Evolutionary conservation across 2,329 filamentous ascomycete genomes (phyloP), one percentile per base, ranked within the genome.

Genomic region (Aspergillus pseudonomiae): DNA sequence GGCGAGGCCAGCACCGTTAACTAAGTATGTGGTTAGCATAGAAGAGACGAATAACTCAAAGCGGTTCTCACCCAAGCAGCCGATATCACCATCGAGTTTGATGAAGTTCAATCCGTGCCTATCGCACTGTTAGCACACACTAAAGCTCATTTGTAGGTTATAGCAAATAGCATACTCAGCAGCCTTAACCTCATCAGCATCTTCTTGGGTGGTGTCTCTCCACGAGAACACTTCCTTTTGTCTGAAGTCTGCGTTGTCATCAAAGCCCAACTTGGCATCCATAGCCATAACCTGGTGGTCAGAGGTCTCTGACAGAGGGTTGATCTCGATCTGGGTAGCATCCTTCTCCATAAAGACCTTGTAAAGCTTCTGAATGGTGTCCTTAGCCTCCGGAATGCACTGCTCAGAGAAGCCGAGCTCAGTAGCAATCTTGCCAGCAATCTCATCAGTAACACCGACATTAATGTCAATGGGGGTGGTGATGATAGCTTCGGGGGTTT

Each of bases 311-410:
- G 93, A 96, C 56, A 99, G 89, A 67, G 95, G 95, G 88, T 99
- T 99, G 85, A 99, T 99, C 85, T 99, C 95, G 77, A 99, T 98
- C 85, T 99, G 95, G 66, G 95, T 99, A 63, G 94, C 92, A 82
- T 99, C 95, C 84, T 93, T 96, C 85, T 99, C 95, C 84, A 91
- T 89, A 87, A 99, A 99, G 82, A 98, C 91, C 85, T 93, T 91
- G 90, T 99, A 99, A 69, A 99, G 89, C 85, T 97, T 98, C 87
- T 99, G 91, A 83, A 99, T 97, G 70, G 93, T 96, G 78, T 92
- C 89, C 85, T 93, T 96, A 78, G 94, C 95, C 66, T 97, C 93
- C 80, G 96, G 91, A 78, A 99, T 87, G 86, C 94, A 98, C 84
- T 97, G 94, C 83, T 96, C 92, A 76, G 93, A 97, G 88, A 99